Percentiles rank a stretch among this genome's conserved stretches.
These are phyloP conservation scores for Jamesozyma gamospora DNA, from an alignment of 805 yeast genomes.

Conservation along the genomic window DNA sequence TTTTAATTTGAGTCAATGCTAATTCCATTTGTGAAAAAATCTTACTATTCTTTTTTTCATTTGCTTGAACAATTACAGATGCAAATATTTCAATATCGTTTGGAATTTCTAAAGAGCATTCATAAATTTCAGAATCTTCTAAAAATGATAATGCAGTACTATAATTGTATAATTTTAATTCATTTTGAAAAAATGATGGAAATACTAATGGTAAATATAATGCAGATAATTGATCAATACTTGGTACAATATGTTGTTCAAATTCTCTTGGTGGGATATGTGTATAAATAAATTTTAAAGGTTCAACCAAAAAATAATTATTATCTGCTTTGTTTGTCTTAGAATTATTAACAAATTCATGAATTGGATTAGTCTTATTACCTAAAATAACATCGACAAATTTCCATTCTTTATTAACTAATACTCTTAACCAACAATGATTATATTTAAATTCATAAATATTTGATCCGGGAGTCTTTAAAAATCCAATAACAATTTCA, in stretches of 20 bases:
- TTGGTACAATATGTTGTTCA: constrained; percentile 81
- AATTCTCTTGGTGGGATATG: constrained; percentile 75
- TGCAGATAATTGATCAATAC: constrained; percentile 68
- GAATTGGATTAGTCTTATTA: constrained; percentile 44
- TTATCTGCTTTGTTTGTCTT: constrained; percentile 29
- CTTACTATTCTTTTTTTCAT: constrained; percentile 4
- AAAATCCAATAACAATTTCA: constrained; percentile 71
- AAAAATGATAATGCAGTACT: constrained; percentile 69
- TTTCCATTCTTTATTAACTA: constrained; percentile 68
- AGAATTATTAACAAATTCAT: constrained; percentile 31
- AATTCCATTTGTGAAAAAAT: constrained; percentile 30
- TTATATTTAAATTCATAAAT: constrained; percentile 41
- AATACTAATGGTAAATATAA: constrained; percentile 78
- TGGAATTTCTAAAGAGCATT: constrained; percentile 67
- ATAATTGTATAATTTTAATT: constrained; percentile 52
- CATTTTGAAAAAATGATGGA: constrained; percentile 61
- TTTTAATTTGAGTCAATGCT: constrained; percentile 69
- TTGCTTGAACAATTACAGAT: constrained; percentile 41
- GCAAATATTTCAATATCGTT: constrained; percentile 58
- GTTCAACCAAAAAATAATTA: constrained; percentile 71
- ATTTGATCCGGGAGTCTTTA: constrained; percentile 66
- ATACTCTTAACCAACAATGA: constrained; percentile 83
- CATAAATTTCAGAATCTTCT: constrained; percentile 67
- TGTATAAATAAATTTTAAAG: constrained; percentile 65
- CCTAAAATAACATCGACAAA: constrained; percentile 67